Percentiles rank a stretch among this genome's conserved stretches.
These are phyloP conservation scores for Podaxis sp. DNA, from an alignment of 768 basidiomycete genomes.

Conservation along the genomic window DNA sequence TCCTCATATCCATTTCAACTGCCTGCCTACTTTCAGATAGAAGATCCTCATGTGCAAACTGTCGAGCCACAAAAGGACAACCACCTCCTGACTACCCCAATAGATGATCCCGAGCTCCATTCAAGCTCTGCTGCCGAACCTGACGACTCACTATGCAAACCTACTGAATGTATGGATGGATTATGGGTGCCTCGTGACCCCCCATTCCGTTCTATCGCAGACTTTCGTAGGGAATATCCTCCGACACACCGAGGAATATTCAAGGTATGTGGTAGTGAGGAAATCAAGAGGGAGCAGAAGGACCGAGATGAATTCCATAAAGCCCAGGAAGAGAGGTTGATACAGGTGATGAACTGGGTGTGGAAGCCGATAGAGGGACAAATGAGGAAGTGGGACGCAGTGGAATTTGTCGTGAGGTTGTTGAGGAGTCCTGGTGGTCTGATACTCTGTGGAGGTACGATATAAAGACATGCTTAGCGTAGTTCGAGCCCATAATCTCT, in stretches of 20 bases:
- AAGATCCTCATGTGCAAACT: not conserved
- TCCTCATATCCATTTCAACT: not conserved
- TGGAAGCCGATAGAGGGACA: constrained; percentile 13
- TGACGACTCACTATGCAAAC: constrained; percentile 1
- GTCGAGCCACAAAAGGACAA: not conserved
- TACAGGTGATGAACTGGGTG: constrained; percentile 17
- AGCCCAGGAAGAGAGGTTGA: constrained; percentile 11
- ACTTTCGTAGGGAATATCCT: constrained; percentile 13
- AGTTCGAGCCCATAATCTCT: not conserved
- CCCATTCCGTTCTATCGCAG: constrained; percentile 11
- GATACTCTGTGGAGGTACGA: constrained; percentile 16
- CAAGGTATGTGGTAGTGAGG: constrained; percentile 5
- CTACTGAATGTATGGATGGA: constrained; percentile 13
- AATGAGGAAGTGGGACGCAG: constrained; percentile 13
- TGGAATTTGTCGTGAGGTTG: constrained; percentile 15
- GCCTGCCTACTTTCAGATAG: not conserved
- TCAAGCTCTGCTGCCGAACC: not conserved
- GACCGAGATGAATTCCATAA: constrained; percentile 4
- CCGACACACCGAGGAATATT: constrained; percentile 1
- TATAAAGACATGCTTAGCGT: not conserved
- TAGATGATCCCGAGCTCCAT: not conserved
- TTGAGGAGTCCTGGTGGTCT: constrained; percentile 16
- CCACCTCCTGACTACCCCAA: not conserved
- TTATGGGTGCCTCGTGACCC: constrained; percentile 13
- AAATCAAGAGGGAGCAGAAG: constrained; percentile 2